Evolutionary conservation across 768 basidiomycete genomes (phyloP), one percentile per base, ranked within the genome.

Genomic region (Tulasnella sp.): DNA sequence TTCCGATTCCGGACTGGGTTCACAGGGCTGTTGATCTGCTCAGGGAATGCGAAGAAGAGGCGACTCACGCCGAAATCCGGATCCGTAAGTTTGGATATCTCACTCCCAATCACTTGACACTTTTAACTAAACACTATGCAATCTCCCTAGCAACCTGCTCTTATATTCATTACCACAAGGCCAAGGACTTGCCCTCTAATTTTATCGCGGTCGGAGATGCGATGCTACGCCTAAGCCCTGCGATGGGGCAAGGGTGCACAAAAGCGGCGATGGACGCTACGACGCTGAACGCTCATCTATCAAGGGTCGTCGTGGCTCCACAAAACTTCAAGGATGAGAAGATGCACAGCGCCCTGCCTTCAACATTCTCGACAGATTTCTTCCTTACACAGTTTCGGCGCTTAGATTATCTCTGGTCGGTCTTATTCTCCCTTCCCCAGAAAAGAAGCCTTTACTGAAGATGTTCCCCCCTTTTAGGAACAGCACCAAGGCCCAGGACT

Each of bases 11-110:
- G 4, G 29, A 54, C 4, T 67, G 59, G 48, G 26, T 68, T 21
- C 42, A 43, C 4, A 47, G 51, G 3, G 17, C 65, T n/a, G 44
- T 67, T 2, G 62, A 66, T 24, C 44, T 65, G 19, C 29, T 67
- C 7, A 59, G 29, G 3, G 58, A 63, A 21, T 43, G 61, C 48
- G 56, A 48, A 27, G 56, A 48, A 13, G 43, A 43, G 9, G 56
- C 45, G n/a, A 48, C 43, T 27, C 43, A 11, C n/a, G 27, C 48
- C 32, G 56, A 58, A 21, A 45, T 58, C 9, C 45, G 56, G 29
- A 45, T 58, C 19, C 56, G 56, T 58, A 38, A 47, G 56, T 58
- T 21, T 15, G 27, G 27, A n/a, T n/a, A n/a, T n/a, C 29, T 19
- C 34, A 4, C 38, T 11, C 7, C 41, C 24, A 19, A 19, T 24